Evolutionary conservation across 164 flowering plant genomes (phyloP).

Genomic region (Magnolia changhungtana): DNA sequence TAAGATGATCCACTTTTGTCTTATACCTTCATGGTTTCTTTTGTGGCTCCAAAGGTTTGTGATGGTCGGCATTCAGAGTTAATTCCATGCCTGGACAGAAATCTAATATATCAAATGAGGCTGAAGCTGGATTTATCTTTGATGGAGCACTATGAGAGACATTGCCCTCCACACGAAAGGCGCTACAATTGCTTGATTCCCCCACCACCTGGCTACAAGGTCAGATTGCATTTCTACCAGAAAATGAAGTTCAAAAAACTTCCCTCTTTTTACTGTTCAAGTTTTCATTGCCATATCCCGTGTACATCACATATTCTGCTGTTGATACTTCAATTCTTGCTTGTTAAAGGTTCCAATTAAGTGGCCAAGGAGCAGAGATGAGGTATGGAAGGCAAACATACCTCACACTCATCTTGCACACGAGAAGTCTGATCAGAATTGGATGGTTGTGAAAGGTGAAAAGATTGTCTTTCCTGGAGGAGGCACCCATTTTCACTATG

Average conservation of each 20-base stretch:
- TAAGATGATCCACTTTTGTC: too few relatives aligned
- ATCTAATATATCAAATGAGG: slow-evolving; percentile 71
- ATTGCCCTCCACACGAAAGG: slow-evolving; percentile 77
- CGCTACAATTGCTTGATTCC: slow-evolving; percentile 84
- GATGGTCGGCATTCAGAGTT: slow-evolving; percentile 80
- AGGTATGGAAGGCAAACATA: slow-evolving; percentile 86
- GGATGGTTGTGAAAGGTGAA: slow-evolving; percentile 95
- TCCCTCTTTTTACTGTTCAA: neutral
- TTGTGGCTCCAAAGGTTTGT: slow-evolving; percentile 52
- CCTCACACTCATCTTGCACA: slow-evolving; percentile 92
- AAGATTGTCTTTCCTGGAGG: slow-evolving; percentile 85
- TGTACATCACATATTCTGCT: neutral
- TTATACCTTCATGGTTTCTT: neutral
- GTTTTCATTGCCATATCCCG: neutral
- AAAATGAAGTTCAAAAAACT: neutral
- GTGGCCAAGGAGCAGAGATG: slow-evolving; percentile 94
- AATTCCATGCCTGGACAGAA: slow-evolving; percentile 83
- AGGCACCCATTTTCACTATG: slow-evolving; percentile 90
- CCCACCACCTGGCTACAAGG: slow-evolving; percentile 88
- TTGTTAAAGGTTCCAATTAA: slow-evolving; percentile 63
- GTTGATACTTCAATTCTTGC: neutral
- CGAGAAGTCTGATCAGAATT: slow-evolving; percentile 89
- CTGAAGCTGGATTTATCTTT: slow-evolving; percentile 75
- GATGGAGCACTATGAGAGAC: slow-evolving; percentile 95
- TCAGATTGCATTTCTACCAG: slow-evolving; percentile 14